These are phyloP conservation scores for Thermochaetoides thermophila DNA, from an alignment of 495 filamentous ascomycete genomes.

Conservation along the genomic window DNA sequence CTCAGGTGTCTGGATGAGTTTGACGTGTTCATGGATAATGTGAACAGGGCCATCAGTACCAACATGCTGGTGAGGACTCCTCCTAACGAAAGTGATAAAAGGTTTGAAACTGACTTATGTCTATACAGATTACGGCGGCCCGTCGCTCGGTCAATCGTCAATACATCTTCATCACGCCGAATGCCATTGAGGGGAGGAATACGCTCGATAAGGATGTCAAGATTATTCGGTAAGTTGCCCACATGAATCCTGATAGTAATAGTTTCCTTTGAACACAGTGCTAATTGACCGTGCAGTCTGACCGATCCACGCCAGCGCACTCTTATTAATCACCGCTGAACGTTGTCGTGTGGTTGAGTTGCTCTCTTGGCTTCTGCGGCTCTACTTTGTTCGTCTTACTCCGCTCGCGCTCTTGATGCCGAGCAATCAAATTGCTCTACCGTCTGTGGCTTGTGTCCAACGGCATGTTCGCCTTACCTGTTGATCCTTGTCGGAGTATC, in stretches of 20 bases:
- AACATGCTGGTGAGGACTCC: conserved; percentile 68
- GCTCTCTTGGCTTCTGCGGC: no score
- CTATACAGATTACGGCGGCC: conserved; percentile 62
- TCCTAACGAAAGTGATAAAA: conserved; percentile 15
- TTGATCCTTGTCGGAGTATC: not conserved
- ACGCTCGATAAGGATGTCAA: conserved; percentile 59
- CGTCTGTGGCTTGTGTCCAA: no score
- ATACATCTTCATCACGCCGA: conserved; percentile 93
- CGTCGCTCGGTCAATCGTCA: conserved; percentile 75
- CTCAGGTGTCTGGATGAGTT: conserved; percentile 95
- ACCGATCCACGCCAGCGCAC: conserved; percentile 43
- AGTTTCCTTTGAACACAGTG: no score
- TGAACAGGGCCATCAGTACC: conserved; percentile 86
- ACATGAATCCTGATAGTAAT: no score
- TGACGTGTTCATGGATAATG: conserved; percentile 97
- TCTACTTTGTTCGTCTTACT: no score
- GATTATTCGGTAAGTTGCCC: conserved; percentile 55
- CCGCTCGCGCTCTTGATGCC: no score
- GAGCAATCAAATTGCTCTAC: no score
- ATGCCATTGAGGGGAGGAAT: conserved; percentile 61
- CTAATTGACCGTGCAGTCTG: no score
- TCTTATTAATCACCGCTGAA: conserved; percentile 20
- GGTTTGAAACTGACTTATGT: no score
- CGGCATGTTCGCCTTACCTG: no score
- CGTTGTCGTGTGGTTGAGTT: not conserved